Percentiles rank a stretch among this genome's conserved stretches.
phyloP scores from a whole-genome alignment of 148 eudicot species.

The Heliosperma pusillum region DNA sequence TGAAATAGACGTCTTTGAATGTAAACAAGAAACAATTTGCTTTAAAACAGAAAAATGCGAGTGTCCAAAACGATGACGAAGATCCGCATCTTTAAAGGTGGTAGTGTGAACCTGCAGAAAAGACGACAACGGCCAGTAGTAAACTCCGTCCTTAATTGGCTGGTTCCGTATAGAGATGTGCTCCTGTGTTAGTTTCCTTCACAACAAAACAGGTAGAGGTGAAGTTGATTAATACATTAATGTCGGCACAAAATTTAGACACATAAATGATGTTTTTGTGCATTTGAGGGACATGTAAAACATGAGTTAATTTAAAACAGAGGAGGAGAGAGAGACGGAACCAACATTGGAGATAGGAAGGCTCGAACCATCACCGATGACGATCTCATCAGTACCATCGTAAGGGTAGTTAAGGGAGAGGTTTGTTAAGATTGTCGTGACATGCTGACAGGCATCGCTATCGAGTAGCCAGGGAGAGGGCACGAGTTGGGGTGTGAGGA shows the following conservation, averaged over 20 bases:
- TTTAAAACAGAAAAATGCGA: not conserved
- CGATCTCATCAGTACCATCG: conserved; percentile 3
- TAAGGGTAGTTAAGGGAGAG: not conserved
- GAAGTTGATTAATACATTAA: not conserved
- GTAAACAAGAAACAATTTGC: not conserved
- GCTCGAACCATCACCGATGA: not conserved
- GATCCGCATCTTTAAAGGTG: not conserved
- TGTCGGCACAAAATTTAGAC: not conserved
- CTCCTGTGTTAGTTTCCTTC: not conserved
- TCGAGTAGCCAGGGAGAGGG: not conserved
- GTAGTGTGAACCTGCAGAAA: too few species aligned
- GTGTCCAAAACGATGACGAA: not conserved
- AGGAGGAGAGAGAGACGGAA: not conserved
- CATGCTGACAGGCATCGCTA: not conserved
- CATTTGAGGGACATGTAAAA: not conserved
- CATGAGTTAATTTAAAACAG: not conserved
- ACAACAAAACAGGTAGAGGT: not conserved
- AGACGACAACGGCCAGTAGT: not conserved
- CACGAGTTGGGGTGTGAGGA: too few species aligned
- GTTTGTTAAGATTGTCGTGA: not conserved
- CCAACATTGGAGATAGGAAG: not conserved
- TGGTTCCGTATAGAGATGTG: not conserved
- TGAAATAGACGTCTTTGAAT: too few species aligned
- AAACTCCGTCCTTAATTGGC: not conserved
- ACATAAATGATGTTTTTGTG: not conserved